A percentile compares a stretch with the other conserved stretches of the same genome.
Evolutionary conservation across 2,329 filamentous ascomycete species (phyloP).

Genomic region (Colletotrichum sp.): DNA sequence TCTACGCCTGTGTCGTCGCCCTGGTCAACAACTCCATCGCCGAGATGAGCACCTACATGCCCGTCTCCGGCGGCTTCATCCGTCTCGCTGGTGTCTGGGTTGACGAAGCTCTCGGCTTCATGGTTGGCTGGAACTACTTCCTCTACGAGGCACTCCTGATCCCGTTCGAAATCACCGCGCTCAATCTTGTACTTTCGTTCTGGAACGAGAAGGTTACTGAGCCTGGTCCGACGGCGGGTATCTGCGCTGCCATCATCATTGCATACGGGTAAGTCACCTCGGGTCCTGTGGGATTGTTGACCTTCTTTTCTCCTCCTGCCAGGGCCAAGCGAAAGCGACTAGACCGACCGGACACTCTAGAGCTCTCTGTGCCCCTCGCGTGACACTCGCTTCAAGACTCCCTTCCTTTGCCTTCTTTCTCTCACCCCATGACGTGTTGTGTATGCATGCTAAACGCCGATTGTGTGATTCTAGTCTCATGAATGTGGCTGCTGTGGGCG

Average conservation of each 20-base stretch:
- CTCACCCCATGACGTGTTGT: neutral
- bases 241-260: conserved; percentile 25
- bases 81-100: conserved; percentile 42
- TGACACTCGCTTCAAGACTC: neutral
- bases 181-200: conserved; percentile 27
- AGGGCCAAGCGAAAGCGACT: neutral
- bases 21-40: conserved; percentile 42
- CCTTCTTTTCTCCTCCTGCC: neutral
- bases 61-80: conserved; percentile 20
- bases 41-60: conserved; percentile 38
- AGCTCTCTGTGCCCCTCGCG: conserved; percentile 4
- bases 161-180: conserved; percentile 31
- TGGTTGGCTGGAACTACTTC: conserved; percentile 67
- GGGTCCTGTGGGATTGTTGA: neutral
- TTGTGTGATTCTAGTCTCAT: conserved; percentile 22
- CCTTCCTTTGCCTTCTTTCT: neutral
- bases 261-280: conserved; percentile 12
- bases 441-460: conserved; percentile 19
- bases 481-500: conserved; percentile 21
- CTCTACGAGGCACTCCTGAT: conserved; percentile 50
- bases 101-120: conserved; percentile 61
- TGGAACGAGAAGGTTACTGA: conserved; percentile 24
- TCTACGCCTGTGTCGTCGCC: conserved; percentile 35
- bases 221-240: conserved; percentile 23
- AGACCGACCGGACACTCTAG: neutral